Evolutionary conservation across 2,329 filamentous ascomycete genomes (phyloP), one percentile per base, ranked within the genome.

Genomic region (Nigrospora oryzae): DNA sequence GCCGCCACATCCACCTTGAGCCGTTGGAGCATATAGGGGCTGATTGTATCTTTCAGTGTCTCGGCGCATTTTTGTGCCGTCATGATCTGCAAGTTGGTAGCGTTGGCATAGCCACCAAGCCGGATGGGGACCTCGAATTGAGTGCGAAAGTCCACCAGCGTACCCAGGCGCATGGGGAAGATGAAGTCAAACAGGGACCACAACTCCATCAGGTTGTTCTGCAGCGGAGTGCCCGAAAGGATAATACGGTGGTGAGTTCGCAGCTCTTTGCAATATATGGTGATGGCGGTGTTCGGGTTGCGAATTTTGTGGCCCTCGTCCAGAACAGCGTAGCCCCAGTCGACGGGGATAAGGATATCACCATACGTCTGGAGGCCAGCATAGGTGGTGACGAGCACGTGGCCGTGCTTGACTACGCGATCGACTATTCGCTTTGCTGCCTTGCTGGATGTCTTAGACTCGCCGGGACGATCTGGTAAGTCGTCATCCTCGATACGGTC

Each of bases 181-280:
- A 97, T 85, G 59, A 98, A 98, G 61, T 98, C 94, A 59, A 98
- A 97, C 0, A 98, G 69, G 0, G 91, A 97, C 91, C 93, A 98
- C 1, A 98, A 71, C 61, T 98, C 94, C 0, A 86, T 84, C 23
- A 98, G 68, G 51, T 96, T 97, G 63, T 98, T 98, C 63, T 98
- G 94, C 73, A 98, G 94, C 0, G 94, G 94, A 0, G 93, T 98
- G 5, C 93, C 93, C 0, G 94, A 97, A 1, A 98, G 71, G 47
- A 98, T 97, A 50, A 97, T 76, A 17, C 94, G 81, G 56, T 97
- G 93, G 1, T 86, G 79, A 0, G 93, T 98, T 32, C 86, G 83
- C 11, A 98, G 69, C 62, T 96, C 88, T 61, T 98, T 98, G 73
- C 89, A 95, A 52, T 89, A 87, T 43, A 97, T 87, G 0, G 94